Evolutionary conservation across 495 filamentous ascomycete species (phyloP).

Genomic region (Articulospora tetracladia): DNA sequence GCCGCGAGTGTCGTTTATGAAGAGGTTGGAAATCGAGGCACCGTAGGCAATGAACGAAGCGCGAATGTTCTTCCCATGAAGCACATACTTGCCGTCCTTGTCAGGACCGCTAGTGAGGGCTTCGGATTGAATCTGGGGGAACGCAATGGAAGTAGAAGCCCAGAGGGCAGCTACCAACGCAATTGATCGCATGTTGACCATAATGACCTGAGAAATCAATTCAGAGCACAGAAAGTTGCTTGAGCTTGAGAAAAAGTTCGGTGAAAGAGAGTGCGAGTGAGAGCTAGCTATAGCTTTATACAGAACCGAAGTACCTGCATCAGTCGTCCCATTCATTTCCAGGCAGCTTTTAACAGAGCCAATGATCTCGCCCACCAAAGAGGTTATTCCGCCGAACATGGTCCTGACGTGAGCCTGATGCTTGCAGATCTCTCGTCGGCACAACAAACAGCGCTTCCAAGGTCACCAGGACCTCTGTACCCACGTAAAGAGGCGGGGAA

Average conservation of each 20-base stretch:
- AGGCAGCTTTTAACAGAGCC: not conserved
- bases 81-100: constrained; percentile 60
- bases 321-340: not conserved
- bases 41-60: constrained; percentile 76
- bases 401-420: not conserved
- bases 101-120: constrained; percentile 32
- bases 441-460: not conserved
- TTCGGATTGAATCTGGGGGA: constrained; percentile 17
- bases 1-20: constrained; percentile 69
- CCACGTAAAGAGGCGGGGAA: not conserved
- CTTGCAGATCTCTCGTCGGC: not conserved
- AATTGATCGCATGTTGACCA: constrained; percentile 10
- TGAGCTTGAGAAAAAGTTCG: not conserved
- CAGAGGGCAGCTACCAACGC: not conserved
- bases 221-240: not conserved
- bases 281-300: not conserved
- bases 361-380: not conserved
- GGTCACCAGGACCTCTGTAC: not conserved
- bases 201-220: constrained; percentile 2
- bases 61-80: constrained; percentile 67
- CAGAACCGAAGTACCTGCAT: not conserved
- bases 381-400: not conserved
- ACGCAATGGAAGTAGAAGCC: not conserved
- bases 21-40: constrained; percentile 69
- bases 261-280: not conserved